Evolutionary conservation across 108 stramenopile species (phyloP).

Genomic region (Cyclotella atomus): DNA sequence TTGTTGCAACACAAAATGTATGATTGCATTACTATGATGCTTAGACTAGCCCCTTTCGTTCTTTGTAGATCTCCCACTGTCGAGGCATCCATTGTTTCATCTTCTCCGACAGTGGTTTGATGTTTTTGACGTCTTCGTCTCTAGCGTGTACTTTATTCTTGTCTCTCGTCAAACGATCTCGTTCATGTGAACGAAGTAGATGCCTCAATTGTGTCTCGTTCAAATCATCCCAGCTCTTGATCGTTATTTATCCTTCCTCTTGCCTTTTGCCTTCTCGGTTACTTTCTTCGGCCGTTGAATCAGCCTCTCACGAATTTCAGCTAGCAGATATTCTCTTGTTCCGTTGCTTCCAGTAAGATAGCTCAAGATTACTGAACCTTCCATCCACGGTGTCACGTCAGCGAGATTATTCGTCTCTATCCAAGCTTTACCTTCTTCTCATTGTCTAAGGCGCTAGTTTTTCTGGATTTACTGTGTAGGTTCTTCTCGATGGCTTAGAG

Average conservation of each 20-base stretch:
- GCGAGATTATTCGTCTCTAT: background rate
- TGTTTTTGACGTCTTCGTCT: background rate
- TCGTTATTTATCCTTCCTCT: background rate
- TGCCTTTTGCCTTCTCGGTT: background rate
- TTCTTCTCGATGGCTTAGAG: background rate
- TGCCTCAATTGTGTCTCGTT: background rate
- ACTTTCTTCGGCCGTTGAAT: background rate
- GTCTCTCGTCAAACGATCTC: background rate
- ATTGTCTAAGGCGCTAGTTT: background rate
- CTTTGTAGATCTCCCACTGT: slow-evolving; percentile 4
- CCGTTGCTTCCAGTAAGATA: background rate
- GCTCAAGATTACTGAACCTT: background rate
- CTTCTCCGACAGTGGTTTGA: background rate
- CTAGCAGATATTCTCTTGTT: background rate
- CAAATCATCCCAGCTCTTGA: background rate
- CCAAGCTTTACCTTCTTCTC: background rate
- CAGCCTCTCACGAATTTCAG: background rate
- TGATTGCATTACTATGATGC: background rate
- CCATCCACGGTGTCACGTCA: background rate
- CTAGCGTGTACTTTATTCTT: background rate
- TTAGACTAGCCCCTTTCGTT: background rate
- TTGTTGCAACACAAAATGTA: too few species aligned
- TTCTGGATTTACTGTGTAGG: background rate
- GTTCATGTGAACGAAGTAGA: background rate
- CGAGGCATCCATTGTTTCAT: background rate